Evolutionary conservation across 2,329 filamentous ascomycete species (phyloP), one percentile per base, ranked within the genome.

Genomic region (Epichloe scottii): DNA sequence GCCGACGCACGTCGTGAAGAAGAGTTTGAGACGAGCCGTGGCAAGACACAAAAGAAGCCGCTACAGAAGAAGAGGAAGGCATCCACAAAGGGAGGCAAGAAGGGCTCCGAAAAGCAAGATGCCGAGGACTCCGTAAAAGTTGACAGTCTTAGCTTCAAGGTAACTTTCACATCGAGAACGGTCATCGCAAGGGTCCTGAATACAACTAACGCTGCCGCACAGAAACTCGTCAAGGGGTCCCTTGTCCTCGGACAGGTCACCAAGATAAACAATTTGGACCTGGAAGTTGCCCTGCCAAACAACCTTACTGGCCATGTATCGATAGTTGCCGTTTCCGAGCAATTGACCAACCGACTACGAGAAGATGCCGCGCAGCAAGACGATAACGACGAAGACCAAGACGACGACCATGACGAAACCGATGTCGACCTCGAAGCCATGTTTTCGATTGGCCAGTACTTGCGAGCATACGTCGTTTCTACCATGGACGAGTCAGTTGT

Each of bases 1-100:
- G 84, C 85, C 60, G 93, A 98, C 73, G 93, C 90, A 40, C 73
- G 94, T 39, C 93, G 91, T 64, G 93, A 97, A 68, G 84, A 94
- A 60, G 78, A 84, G 58, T 79, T 79, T 46, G 70, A 72, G 48
- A 74, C 76, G 51, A 68, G 70, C 42, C 63, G 68, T 30, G n/a
- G 46, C 23, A 73, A 77, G 54, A 54, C 59, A 12, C 58, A 60
- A 48, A 68, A 61, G 59, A 80, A 77, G 65, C 84, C 5, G 47
- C 33, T 17, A 49, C 39, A 78, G 69, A 76, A 69, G 66, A 80
- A 71, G 60, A 85, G 74, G 69, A 64, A 63, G 56, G 78, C 71
- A 56, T 66, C 62, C 60, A 80, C 69, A 67, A 76, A 68, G 64
- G 73, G 61, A 62, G 75, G 64, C 60, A 77, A 77, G 60, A 78